Base-by-base conservation (phyloP, 345 rosid genomes). In the Tarenaya hassleriana region DNA sequence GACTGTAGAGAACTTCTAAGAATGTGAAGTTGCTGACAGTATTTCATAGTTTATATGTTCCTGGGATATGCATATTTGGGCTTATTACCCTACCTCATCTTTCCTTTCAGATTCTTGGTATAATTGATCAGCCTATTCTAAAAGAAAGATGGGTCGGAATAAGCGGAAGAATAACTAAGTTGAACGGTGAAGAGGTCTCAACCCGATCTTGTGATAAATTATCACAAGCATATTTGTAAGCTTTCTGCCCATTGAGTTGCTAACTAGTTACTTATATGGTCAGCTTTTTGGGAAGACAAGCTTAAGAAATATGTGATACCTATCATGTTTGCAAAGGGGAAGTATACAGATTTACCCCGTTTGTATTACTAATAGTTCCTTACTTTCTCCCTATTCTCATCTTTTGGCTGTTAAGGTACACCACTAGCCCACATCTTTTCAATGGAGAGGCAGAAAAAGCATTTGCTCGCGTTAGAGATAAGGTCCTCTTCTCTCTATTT, bases 361-460 rank as follows among this genome's bases (percentile, higher is more conserved):
- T 58, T 41, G 44, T 40, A 14, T 34, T 56, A 15, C 27, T 44
- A 39, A 4, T 45, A 34, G 31, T 40, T 61, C 20, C 14, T 43
- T 37, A 58, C 15, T 35, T 24, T 16, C 13, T 34, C 37, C 29
- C n/a, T 59, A 17, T 43, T 29, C 53, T 33, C 41, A 27, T 14
- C 32, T 32, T 45, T 55, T 47, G 37, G 66, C 41, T 63, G 58
- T 44, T 49, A 52, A 92, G 98, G 67, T 88, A 88, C 76, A 92
- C 96, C 39, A 92, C 96, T 17, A 92, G 96, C 63, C 98, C 98
- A 11, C 98, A 88, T 74, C 79, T 92, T 60, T 92, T 92, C 55
- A 75, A 60, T n/a, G 90, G 52, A 51, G 86, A 79, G 55, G 94
- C 96, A 53, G 87, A 47, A 55, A 78, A 80, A 41, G 94, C 96